Conservation (phyloP, 2,329 filamentous ascomycete species). For the Claviceps sorghi region DNA sequence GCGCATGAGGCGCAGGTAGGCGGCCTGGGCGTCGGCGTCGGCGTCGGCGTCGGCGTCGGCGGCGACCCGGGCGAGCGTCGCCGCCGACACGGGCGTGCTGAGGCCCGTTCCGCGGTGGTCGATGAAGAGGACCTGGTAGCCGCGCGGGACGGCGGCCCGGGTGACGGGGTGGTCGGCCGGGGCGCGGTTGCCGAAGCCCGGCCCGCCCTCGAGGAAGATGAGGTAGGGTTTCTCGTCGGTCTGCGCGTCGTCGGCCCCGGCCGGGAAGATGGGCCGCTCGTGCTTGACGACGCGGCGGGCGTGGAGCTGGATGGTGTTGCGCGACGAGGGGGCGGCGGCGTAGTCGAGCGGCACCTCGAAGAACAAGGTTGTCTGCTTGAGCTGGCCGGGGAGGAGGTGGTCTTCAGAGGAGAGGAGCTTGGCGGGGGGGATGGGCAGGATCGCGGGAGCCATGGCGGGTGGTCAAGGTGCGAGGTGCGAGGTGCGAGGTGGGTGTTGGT, state of each 20-base stretch:
- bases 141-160: slow-evolving; percentile 56
- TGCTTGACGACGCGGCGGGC: slow-evolving; percentile 57
- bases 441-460: slow-evolving; percentile 4
- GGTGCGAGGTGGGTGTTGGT: no score
- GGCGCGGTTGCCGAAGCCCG: slow-evolving; percentile 60
- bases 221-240: slow-evolving; percentile 31
- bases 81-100: slow-evolving; percentile 64
- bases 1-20: slow-evolving; percentile 71
- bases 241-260: slow-evolving; percentile 3
- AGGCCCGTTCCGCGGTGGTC: slow-evolving; percentile 85
- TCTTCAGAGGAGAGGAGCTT: slow-evolving; percentile 26
- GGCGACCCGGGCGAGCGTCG: slow-evolving; percentile 40
- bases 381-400: slow-evolving; percentile 42
- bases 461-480: not conserved
- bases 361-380: slow-evolving; percentile 66
- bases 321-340: slow-evolving; percentile 39
- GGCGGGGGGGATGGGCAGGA: slow-evolving; percentile 20
- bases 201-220: slow-evolving; percentile 74
- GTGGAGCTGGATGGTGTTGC: slow-evolving; percentile 58
- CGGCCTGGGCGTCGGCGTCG: slow-evolving; percentile 50
- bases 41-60: no score
- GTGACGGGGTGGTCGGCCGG: slow-evolving; percentile 63
- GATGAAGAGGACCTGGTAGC: slow-evolving; percentile 75
- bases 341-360: slow-evolving; percentile 81
- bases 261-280: slow-evolving; percentile 43